phyloP scores from a whole-genome alignment of 2,329 filamentous ascomycete species.

The Spiromastix sp. region DNA sequence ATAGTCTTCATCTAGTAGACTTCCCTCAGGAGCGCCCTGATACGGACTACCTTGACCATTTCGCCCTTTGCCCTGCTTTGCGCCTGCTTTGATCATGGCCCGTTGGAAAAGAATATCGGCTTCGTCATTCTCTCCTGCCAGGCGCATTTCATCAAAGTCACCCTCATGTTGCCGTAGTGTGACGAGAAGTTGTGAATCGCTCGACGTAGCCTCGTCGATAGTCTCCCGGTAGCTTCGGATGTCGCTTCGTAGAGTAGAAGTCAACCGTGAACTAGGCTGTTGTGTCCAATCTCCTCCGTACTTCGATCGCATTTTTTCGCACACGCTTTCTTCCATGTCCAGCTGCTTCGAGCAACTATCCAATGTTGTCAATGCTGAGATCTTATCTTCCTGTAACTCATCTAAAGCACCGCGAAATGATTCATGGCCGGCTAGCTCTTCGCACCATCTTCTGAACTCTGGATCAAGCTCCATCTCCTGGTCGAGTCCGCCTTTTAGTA shows the following conservation, averaged over 20 bases:
- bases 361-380: conserved; percentile 59
- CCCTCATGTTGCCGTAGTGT: conserved; percentile 77
- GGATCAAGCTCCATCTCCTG: conserved; percentile 80
- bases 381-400: conserved; percentile 64
- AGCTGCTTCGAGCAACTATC: conserved; percentile 78
- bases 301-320: conserved; percentile 98
- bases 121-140: conserved; percentile 75
- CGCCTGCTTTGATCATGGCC: conserved; percentile 69
- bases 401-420: conserved; percentile 72
- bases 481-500: conserved; percentile 85
- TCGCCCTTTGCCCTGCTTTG: conserved; percentile 45
- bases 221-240: conserved; percentile 81
- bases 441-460: conserved; percentile 89
- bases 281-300: conserved; percentile 95
- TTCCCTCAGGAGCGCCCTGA: conserved; percentile 53
- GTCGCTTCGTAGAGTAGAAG: conserved; percentile 75
- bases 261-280: conserved; percentile 84
- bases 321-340: conserved; percentile 95
- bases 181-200: conserved; percentile 70
- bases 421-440: conserved; percentile 79
- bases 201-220: conserved; percentile 77
- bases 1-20: conserved; percentile 85
- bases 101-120: conserved; percentile 81
- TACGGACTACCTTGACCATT: conserved; percentile 52
- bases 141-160: conserved; percentile 92